Evolutionary conservation across 768 basidiomycete genomes (phyloP), one percentile per base, ranked within the genome.

Genomic region (Amanita muscaria): DNA sequence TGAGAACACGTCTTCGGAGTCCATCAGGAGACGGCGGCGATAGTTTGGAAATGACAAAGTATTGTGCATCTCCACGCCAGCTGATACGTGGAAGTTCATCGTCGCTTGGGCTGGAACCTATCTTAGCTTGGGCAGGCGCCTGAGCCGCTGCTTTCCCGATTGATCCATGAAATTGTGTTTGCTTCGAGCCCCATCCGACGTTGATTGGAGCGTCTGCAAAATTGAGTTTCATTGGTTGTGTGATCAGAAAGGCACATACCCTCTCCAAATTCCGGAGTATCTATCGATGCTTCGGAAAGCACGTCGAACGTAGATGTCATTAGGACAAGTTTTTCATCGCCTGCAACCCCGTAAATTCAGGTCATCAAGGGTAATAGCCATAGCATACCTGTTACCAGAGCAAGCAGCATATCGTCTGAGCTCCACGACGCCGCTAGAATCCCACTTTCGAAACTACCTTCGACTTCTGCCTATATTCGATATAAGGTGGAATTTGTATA

Each of bases 121-220:
- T 65, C 24, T 53, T 56, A 3, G 63, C 56, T 27, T 64, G 53
- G 12, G 63, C 50, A 4, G 73, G 64, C 21, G 74, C 69, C 50
- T 78, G 74, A 0, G 89, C 88, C 18, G 86, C 85, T 2, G 75
- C 65, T 60, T 97, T 97, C 14, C 96, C 94, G 3, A 90, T 68
- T 0, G 92, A 94, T 8, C 96, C 96, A 53, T 97, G 92, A 59
- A 99, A 99, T 56, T 99, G 96, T 0, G 96, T 98, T 59, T 87
- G 75, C 57, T 93, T 94, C 2, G 88, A 87, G 31, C 96, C 96
- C 96, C 96, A 99, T 12, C 96, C 96, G 48, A 97, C 90, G 54
- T 93, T 89, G 55, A 97, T 90, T 2, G 88, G 88, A 19, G 82
- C 77, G 59, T 91, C 91, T 90, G 53, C 4, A 47, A 51, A 36